Base-by-base conservation (phyloP, 2,329 filamentous ascomycete species). In the Tolypocladium nubicola region DNA sequence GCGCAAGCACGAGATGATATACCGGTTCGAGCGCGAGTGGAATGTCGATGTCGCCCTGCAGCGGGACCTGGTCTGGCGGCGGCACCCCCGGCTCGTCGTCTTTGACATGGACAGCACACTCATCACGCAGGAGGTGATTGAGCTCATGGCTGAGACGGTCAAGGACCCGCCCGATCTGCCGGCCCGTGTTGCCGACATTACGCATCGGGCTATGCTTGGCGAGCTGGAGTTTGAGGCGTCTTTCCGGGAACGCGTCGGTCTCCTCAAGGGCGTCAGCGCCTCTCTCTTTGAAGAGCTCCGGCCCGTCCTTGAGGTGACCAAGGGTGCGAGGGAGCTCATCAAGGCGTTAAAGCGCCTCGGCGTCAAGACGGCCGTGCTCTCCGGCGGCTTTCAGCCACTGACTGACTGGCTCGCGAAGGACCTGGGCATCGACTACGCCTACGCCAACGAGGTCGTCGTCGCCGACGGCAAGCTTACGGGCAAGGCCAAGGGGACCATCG, bases 21-120 rank as follows among this genome's bases (percentile, higher is more conserved):
- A 89, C 75, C 81, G 85, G 21, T 95, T 95, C 66, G 90, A 96
- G 79, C 82, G 85, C 61, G 88, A 93, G 70, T 95, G 90, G 89
- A 92, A 91, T 66, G 86, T 94, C 45, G 89, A 95, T 71, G 87
- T 93, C 16, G 83, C 89, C 23, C 78, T 96, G 61, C 89, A 95
- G 71, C 73, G 73, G 45, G 89, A 93, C 67, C 82, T 77, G 37
- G 78, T 93, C 38, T 90, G 87, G 77, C 80, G 90, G 58, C 82
- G 87, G 35, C 84, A 95, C 72, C 92, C 92, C 63, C 84, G 93
- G 10, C 79, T 97, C 13, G 91, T 93, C 4, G 90, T 97, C 38
- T 99, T 99, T 68, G 94, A 99, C 72, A 99, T 99, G 94, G 94
- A 99, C 75, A 94, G 88, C 71, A 99, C 94, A 0, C 81, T 99